A percentile compares a stretch with the other conserved stretches of the same genome.
These are phyloP conservation scores for Hyphodiscus hymeniophilus DNA, from an alignment of 495 filamentous ascomycete genomes.

Conservation along the genomic window DNA sequence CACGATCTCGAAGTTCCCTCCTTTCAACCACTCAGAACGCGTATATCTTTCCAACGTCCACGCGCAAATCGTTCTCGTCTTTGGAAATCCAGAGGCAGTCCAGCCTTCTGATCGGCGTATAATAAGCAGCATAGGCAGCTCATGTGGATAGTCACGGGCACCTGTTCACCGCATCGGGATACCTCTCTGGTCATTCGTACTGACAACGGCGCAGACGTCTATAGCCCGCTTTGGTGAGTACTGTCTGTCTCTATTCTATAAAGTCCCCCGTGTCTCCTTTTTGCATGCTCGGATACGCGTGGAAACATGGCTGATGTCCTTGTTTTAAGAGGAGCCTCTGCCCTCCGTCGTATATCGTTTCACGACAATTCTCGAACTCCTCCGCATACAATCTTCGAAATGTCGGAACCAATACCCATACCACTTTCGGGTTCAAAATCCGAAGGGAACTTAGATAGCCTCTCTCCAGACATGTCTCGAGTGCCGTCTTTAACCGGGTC, in stretches of 20 bases:
- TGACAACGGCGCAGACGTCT: not conserved
- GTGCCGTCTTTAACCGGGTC: slow-evolving; percentile 28
- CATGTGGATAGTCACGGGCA: slow-evolving; percentile 9
- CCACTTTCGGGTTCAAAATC: slow-evolving; percentile 10
- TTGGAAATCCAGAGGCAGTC: not conserved
- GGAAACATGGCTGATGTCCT: slow-evolving; percentile 31
- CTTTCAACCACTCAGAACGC: slow-evolving; percentile 15
- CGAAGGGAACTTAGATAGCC: slow-evolving; percentile 9
- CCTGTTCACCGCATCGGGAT: slow-evolving; percentile 1
- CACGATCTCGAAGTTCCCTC: not conserved
- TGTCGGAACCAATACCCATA: slow-evolving; percentile 36
- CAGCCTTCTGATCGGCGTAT: slow-evolving; percentile 3
- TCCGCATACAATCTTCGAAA: slow-evolving; percentile 32
- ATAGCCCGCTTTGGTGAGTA: slow-evolving; percentile 1
- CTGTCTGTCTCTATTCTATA: not conserved
- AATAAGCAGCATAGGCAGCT: not conserved
- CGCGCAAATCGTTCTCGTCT: slow-evolving; percentile 10
- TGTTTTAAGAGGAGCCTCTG: slow-evolving; percentile 30
- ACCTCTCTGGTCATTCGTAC: slow-evolving; percentile 13
- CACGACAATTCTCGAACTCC: slow-evolving; percentile 27
- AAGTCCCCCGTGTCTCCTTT: not conserved
- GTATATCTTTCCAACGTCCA: slow-evolving; percentile 19
- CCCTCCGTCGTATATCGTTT: slow-evolving; percentile 31
- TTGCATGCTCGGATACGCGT: not conserved
- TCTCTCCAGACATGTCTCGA: slow-evolving; percentile 17